Conservation (phyloP, 176 grass and related monocot species). For the Oryza meridionalis region DNA sequence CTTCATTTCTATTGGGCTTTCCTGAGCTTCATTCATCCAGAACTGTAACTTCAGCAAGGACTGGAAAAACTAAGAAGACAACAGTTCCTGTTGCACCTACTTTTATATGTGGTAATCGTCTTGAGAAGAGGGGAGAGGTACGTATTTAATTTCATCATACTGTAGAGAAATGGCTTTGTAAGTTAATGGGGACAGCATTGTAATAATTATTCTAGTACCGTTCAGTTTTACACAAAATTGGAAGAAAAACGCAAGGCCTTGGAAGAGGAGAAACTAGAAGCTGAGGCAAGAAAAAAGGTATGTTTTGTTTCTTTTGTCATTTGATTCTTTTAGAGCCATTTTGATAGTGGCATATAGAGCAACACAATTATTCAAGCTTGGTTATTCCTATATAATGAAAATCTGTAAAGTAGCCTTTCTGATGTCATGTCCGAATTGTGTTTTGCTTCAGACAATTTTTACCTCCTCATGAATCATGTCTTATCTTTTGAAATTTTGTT, state of each 20-base stretch:
- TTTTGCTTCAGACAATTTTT: not conserved
- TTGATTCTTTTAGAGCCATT: not conserved
- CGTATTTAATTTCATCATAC: conserved; percentile 1
- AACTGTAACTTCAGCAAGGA: conserved; percentile 56
- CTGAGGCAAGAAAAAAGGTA: conserved; percentile 75
- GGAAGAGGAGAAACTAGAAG: conserved; percentile 70
- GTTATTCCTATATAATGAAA: conserved; percentile 23
- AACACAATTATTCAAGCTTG: not conserved
- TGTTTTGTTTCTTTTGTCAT: not conserved
- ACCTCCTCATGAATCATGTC: not conserved
- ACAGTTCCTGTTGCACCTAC: conserved; percentile 64
- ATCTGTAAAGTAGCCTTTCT: not conserved
- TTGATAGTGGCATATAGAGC: not conserved
- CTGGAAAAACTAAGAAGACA: conserved; percentile 64
- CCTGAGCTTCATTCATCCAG: conserved; percentile 55
- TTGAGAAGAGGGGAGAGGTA: conserved; percentile 78
- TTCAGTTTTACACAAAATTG: conserved; percentile 80
- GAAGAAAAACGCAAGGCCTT: conserved; percentile 81
- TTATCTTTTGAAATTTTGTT: conserved; percentile 4
- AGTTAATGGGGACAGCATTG: conserved; percentile 1
- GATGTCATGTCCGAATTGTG: not conserved
- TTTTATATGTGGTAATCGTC: conserved; percentile 62
- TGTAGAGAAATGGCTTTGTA: conserved; percentile 15
- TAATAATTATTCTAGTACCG: conserved; percentile 27
- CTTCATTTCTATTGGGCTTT: conserved; percentile 13